phyloP scores from a whole-genome alignment of 2,329 filamentous ascomycete species.

The Phoma sp. region DNA sequence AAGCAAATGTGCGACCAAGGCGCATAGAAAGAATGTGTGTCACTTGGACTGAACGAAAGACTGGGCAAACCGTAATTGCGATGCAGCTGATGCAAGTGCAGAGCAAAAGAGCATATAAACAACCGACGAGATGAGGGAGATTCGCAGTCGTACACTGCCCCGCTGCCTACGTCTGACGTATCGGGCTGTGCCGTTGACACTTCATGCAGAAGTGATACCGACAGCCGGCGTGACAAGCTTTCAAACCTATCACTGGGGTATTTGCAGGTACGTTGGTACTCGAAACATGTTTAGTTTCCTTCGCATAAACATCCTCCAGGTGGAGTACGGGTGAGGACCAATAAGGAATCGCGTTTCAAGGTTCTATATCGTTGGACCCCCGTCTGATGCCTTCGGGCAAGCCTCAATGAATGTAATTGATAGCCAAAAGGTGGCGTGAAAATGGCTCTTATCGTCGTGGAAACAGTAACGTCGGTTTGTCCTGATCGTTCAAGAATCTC shows the following conservation, averaged over 20 bases:
- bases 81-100: neutral
- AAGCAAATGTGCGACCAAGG: constrained; percentile 27
- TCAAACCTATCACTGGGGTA: constrained; percentile 12
- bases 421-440: no score
- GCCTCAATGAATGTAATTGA: neutral
- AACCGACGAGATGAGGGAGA: constrained; percentile 20
- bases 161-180: constrained; percentile 22
- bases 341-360: neutral
- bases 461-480: no score
- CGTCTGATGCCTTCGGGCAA: neutral
- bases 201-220: constrained; percentile 25
- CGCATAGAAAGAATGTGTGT: constrained; percentile 29
- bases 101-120: constrained; percentile 14
- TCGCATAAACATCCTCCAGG: constrained; percentile 4
- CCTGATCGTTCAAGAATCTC: no score
- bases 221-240: neutral
- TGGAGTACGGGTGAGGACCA: constrained; percentile 2
- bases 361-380: neutral
- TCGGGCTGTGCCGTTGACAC: constrained; percentile 21
- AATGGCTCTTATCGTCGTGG: neutral
- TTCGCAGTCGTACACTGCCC: constrained; percentile 19
- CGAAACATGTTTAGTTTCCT: constrained; percentile 42
- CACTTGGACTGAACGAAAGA: constrained; percentile 32
- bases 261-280: constrained; percentile 16
- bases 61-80: constrained; percentile 19